A percentile compares a stretch with the other conserved stretches of the same genome.
Conservation (phyloP, 208 protist genomes). For the Porcisia hertigi region DNA sequence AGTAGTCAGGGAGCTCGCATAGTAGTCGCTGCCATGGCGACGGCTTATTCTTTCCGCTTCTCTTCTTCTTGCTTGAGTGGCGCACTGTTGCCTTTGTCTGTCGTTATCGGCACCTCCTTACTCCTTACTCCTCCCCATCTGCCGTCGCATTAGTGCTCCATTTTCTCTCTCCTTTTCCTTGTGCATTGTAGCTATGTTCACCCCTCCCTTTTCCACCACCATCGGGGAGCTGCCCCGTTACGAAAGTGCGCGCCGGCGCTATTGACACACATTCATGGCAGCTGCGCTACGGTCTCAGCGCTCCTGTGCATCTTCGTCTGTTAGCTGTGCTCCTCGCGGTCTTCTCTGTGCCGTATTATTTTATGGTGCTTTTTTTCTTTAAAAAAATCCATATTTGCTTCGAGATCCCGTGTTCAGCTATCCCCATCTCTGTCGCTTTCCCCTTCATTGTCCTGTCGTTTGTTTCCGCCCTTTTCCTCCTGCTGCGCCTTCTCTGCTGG, state of each 20-base stretch:
- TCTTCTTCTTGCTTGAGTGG: slow-evolving; percentile 2
- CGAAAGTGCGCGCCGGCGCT: not conserved
- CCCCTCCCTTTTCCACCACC: not conserved
- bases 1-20: not conserved
- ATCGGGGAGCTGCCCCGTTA: not conserved
- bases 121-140: not conserved
- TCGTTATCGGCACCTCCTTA: not conserved
- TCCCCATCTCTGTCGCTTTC: not conserved
- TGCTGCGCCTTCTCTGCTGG: not conserved
- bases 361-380: too few relatives aligned
- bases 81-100: not conserved
- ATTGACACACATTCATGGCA: not conserved
- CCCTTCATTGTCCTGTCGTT: too few relatives aligned
- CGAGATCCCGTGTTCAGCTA: too few relatives aligned
- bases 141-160: not conserved
- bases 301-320: too few relatives aligned
- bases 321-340: too few relatives aligned
- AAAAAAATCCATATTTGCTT: too few relatives aligned
- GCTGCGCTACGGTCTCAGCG: not conserved
- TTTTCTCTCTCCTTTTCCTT: not conserved
- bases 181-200: not conserved
- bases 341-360: too few relatives aligned
- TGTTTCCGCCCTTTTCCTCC: not conserved
- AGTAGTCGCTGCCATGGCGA: not conserved
- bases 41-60: not conserved